These are phyloP conservation scores for Sporothrix globosa DNA, from an alignment of 2,329 filamentous ascomycete species.

Conservation along the genomic window DNA sequence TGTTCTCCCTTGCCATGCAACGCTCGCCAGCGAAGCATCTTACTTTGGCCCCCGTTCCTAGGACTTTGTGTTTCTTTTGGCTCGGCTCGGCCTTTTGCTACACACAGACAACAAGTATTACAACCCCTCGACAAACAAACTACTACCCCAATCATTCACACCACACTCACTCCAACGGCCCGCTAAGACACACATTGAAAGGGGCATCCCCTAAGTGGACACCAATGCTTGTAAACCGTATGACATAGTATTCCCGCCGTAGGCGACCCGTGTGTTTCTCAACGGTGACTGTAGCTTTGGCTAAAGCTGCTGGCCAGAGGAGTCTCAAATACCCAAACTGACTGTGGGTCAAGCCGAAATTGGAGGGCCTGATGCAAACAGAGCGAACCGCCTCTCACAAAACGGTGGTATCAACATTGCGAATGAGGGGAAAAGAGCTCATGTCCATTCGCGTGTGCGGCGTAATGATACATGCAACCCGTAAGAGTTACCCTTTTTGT, in stretches of 20 bases:
- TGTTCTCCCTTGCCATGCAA: neutral
- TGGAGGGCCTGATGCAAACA: constrained; percentile 1
- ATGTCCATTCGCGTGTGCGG: constrained; percentile 1
- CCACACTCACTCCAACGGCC: neutral
- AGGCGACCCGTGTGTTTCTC: neutral
- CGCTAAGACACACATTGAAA: constrained; percentile 5
- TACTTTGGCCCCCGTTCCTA: neutral
- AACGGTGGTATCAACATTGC: neutral
- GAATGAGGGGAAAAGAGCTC: neutral
- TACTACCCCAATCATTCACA: constrained; percentile 8
- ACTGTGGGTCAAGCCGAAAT: constrained; percentile 9
- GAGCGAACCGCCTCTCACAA: neutral
- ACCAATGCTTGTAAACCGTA: too few species aligned
- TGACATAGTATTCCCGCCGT: neutral
- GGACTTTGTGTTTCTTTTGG: neutral
- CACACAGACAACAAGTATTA: neutral
- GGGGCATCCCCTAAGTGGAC: neutral
- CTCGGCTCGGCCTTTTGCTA: neutral
- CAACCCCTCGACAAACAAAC: neutral
- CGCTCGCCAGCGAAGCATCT: neutral
- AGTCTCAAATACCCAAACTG: neutral
- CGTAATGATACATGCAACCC: neutral
- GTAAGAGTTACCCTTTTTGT: constrained; percentile 5
- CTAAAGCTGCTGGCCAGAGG: neutral
- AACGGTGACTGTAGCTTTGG: neutral